These are phyloP conservation scores for Groenewaldozyma auringiensis DNA, from an alignment of 1,139 yeast species.

Conservation along the genomic window DNA sequence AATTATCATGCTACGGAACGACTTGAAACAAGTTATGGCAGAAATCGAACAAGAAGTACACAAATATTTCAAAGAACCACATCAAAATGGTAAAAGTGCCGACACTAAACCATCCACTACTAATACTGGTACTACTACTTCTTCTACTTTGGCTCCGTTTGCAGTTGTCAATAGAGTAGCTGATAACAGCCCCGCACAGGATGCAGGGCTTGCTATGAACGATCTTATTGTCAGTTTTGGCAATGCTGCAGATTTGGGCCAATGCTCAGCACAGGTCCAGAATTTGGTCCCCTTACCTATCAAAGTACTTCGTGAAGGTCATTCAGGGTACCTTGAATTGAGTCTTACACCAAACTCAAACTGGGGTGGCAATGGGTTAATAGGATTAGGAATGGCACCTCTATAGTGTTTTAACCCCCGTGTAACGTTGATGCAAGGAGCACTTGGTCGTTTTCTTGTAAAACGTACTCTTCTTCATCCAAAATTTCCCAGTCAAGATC, in stretches of 20 bases:
- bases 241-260: conserved; percentile 43
- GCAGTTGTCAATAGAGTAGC: conserved; percentile 43
- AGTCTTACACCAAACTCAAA: conserved; percentile 44
- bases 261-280: conserved; percentile 19
- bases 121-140: conserved; percentile 3
- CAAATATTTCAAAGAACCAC: conserved; percentile 33
- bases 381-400: conserved; percentile 63
- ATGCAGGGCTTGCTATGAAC: conserved; percentile 29
- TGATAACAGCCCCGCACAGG: conserved; percentile 27
- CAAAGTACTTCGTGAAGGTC: conserved; percentile 3
- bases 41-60: conserved; percentile 42
- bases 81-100: conserved; percentile 7
- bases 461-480: conserved; percentile 71
- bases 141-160: conserved; percentile 40
- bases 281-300: conserved; percentile 9
- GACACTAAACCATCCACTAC: conserved; percentile 9
- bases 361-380: conserved; percentile 67
- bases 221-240: conserved; percentile 53
- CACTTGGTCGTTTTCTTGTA: conserved; percentile 69
- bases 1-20: conserved; percentile 64
- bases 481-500: conserved; percentile 98
- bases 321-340: conserved; percentile 22
- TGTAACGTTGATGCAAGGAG: conserved; percentile 91
- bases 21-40: conserved; percentile 46
- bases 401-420: conserved; percentile 63